Evolutionary conservation across 129 eudicot species (phyloP).

Genomic region (Pittosporum tobira): DNA sequence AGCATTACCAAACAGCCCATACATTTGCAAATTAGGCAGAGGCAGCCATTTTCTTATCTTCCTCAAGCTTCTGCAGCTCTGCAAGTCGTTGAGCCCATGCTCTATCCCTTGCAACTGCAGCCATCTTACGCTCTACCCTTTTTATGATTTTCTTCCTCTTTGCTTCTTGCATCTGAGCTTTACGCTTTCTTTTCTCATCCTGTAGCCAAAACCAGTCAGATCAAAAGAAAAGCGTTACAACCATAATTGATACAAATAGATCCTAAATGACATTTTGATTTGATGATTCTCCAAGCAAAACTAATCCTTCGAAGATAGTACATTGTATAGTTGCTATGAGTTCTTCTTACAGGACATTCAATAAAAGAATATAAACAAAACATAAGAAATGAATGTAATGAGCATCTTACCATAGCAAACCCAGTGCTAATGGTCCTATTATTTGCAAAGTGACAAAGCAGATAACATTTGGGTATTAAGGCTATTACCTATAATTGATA

Average conservation of each 20-base stretch:
- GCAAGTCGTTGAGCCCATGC: constrained; percentile 78
- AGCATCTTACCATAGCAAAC: no score
- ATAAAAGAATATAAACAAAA: no score
- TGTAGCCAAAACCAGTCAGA: constrained; percentile 19
- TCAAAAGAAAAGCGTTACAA: neutral
- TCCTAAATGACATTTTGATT: neutral
- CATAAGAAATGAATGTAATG: no score
- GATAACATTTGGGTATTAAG: no score
- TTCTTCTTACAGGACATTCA: no score
- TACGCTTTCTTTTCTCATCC: constrained; percentile 81
- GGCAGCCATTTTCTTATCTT: constrained; percentile 49
- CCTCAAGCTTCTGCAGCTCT: constrained; percentile 59
- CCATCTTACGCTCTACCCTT: constrained; percentile 87
- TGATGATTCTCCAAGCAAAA: no score
- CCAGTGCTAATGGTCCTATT: no score
- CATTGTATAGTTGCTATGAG: no score
- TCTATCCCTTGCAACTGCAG: constrained; percentile 95
- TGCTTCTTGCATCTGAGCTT: constrained; percentile 69
- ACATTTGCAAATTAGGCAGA: constrained; percentile 14
- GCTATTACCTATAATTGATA: no score
- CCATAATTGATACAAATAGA: neutral
- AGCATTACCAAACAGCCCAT: constrained; percentile 5
- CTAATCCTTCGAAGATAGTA: no score
- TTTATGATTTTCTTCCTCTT: constrained; percentile 51
- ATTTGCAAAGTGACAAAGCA: no score